These are phyloP conservation scores for Clathrospora elynae DNA, from an alignment of 2,329 filamentous ascomycete species.

Conservation along the genomic window DNA sequence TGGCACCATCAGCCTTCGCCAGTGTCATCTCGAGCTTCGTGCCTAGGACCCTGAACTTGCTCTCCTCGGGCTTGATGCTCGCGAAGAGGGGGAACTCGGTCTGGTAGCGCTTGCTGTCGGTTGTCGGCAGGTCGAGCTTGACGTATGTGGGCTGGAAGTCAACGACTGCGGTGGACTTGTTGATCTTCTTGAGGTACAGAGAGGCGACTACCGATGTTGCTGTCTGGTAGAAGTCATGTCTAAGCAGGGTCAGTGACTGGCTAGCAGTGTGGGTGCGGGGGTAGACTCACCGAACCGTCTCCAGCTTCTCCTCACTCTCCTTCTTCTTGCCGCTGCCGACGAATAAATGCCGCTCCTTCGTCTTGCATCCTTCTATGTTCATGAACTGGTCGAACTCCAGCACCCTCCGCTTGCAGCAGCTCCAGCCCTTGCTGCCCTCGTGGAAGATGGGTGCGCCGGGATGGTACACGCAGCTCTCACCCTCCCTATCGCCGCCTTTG, in stretches of 20 bases:
- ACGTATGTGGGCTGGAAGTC: conserved; percentile 68
- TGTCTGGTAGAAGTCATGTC: conserved; percentile 95
- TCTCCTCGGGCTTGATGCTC: conserved; percentile 74
- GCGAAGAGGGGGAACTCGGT: conserved; percentile 76
- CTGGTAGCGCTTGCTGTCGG: conserved; percentile 81
- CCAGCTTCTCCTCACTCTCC: conserved; percentile 76
- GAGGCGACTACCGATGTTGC: conserved; percentile 81
- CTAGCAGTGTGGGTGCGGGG: background rate
- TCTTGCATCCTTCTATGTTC: conserved; percentile 89
- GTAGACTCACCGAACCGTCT: conserved; percentile 69
- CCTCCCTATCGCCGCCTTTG: conserved; percentile 58
- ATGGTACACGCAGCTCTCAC: conserved; percentile 84
- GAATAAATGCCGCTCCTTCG: conserved; percentile 81
- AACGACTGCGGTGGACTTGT: conserved; percentile 77
- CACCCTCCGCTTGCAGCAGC: conserved; percentile 92
- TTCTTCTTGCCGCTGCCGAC: conserved; percentile 76
- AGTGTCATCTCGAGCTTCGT: conserved; percentile 87
- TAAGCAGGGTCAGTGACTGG: conserved; percentile 40
- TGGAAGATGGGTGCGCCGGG: conserved; percentile 93
- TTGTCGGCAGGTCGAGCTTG: conserved; percentile 81
- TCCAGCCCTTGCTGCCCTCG: conserved; percentile 97
- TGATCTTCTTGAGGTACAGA: conserved; percentile 96
- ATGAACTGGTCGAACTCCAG: conserved; percentile 98
- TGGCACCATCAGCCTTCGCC: conserved; percentile 71
- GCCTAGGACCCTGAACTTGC: conserved; percentile 78